phyloP scores from a whole-genome alignment of 1,284 basidiomycete species.

The Microbotryomycetes sp. region DNA sequence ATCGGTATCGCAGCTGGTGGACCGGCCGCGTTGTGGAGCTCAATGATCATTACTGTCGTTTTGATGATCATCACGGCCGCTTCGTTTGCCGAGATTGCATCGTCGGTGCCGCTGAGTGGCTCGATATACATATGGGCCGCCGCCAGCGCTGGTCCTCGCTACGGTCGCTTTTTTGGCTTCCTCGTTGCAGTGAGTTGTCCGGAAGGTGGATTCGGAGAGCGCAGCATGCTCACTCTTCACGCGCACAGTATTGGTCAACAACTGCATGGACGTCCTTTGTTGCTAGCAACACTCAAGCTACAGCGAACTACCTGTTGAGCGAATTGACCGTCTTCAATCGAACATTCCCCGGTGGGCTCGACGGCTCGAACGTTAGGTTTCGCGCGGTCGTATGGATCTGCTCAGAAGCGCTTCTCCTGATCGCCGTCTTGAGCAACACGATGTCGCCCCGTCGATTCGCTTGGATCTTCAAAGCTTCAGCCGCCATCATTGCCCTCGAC shows the following conservation, averaged over 20 bases:
- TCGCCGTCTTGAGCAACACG: slow-evolving; percentile 71
- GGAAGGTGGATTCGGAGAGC: too few relatives aligned
- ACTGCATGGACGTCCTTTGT: slow-evolving; percentile 86
- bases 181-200: slow-evolving; percentile 52
- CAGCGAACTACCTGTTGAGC: slow-evolving; percentile 68
- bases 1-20: slow-evolving; percentile 74
- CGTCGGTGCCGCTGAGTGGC: slow-evolving; percentile 52
- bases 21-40: slow-evolving; percentile 76
- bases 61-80: slow-evolving; percentile 79
- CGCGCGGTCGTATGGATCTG: slow-evolving; percentile 72
- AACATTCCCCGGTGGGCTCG: slow-evolving; percentile 67
- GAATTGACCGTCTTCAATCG: slow-evolving; percentile 69
- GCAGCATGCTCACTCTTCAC: too few relatives aligned
- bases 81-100: slow-evolving; percentile 60
- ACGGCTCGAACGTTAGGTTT: slow-evolving; percentile 67
- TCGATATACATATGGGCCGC: slow-evolving; percentile 88
- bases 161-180: slow-evolving; percentile 74
- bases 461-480: slow-evolving; percentile 62
- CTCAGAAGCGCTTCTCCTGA: slow-evolving; percentile 60
- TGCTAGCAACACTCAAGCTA: slow-evolving; percentile 73
- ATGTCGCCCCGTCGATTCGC: slow-evolving; percentile 63
- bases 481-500: slow-evolving; percentile 67
- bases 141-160: slow-evolving; percentile 74
- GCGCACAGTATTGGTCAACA: slow-evolving; percentile 29
- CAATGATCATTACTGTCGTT: slow-evolving; percentile 66